Evolutionary conservation across 164 flowering plant species (phyloP).

Genomic region (Macadamia tetraphylla): DNA sequence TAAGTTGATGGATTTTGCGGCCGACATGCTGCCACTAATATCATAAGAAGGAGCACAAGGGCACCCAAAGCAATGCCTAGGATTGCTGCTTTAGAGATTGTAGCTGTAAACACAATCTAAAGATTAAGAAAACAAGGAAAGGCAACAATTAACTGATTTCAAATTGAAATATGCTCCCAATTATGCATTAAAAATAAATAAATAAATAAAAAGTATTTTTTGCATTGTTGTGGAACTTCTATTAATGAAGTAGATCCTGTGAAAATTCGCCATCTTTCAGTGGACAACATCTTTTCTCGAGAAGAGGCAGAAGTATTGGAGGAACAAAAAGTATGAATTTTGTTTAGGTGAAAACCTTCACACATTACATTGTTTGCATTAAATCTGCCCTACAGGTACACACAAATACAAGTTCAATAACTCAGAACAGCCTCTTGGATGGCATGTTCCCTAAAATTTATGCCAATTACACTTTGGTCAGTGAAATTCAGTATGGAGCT

Average conservation of each 20-base stretch:
- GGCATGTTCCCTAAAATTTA: too few relatives aligned
- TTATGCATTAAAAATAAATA: neutral
- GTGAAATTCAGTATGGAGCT: too few relatives aligned
- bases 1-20: constrained; percentile 54
- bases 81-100: constrained; percentile 84
- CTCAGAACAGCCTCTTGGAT: too few relatives aligned
- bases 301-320: too few relatives aligned
- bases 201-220: neutral
- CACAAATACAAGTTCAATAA: too few relatives aligned
- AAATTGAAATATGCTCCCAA: neutral
- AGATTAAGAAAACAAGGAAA: neutral
- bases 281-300: too few relatives aligned
- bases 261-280: too few relatives aligned
- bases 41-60: constrained; percentile 78
- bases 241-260: neutral
- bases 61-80: constrained; percentile 89
- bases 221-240: neutral
- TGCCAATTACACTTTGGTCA: too few relatives aligned
- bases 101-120: constrained; percentile 39
- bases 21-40: constrained; percentile 69
- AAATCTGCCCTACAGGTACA: too few relatives aligned
- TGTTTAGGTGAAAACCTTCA: too few relatives aligned
- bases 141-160: neutral
- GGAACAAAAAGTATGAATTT: too few relatives aligned
- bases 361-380: too few relatives aligned